These are phyloP conservation scores for Tetrastigma voinierianum DNA, from an alignment of 164 flowering plant genomes.

Conservation along the genomic window DNA sequence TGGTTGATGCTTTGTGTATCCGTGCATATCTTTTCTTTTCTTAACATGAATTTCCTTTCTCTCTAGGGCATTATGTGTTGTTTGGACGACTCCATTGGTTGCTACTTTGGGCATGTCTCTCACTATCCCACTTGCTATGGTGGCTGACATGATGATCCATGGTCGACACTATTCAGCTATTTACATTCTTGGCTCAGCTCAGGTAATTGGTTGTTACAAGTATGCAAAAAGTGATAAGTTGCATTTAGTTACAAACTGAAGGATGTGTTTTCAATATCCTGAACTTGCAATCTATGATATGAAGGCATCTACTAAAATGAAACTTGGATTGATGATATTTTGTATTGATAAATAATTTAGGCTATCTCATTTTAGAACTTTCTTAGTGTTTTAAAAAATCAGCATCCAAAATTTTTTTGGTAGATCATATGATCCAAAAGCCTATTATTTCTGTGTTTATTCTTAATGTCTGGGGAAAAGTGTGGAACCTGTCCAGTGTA, in stretches of 20 bases:
- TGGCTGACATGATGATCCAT: conserved; percentile 89
- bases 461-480: too few relatives aligned
- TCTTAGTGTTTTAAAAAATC: too few relatives aligned
- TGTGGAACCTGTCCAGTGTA: too few relatives aligned
- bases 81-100: conserved; percentile 91
- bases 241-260: neutral
- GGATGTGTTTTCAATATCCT: neutral
- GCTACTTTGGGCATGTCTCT: conserved; percentile 94
- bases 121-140: conserved; percentile 91
- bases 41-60: conserved; percentile 9
- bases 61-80: conserved; percentile 82
- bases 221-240: neutral
- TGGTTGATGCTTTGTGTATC: neutral
- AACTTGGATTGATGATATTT: too few relatives aligned
- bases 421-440: too few relatives aligned
- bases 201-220: conserved; percentile 37
- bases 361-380: too few relatives aligned
- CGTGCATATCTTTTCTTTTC: neutral
- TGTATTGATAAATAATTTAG: too few relatives aligned
- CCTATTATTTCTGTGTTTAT: too few relatives aligned
- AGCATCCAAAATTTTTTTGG: too few relatives aligned
- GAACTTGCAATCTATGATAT: neutral
- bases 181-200: conserved; percentile 78
- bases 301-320: neutral
- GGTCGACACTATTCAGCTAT: conserved; percentile 89